Evolutionary conservation across 257 asterid genomes (phyloP).

Genomic region (Echites panduratus): DNA sequence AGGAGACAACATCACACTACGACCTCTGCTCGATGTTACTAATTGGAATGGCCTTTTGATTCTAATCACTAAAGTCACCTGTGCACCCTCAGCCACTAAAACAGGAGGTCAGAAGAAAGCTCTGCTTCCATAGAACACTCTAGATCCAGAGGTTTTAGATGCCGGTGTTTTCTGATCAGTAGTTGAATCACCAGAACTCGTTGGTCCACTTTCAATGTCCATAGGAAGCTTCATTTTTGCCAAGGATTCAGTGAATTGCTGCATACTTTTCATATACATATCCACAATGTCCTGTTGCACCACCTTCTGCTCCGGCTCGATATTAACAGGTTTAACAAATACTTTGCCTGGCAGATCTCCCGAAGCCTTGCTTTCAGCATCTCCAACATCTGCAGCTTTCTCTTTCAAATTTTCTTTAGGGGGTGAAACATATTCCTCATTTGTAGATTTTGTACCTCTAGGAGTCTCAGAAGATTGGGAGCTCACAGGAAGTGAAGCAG

Average conservation of each 20-base stretch:
- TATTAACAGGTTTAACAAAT: conserved; percentile 42
- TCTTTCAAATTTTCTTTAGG: conserved; percentile 38
- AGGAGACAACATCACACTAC: conserved; percentile 20
- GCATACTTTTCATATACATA: conserved; percentile 99
- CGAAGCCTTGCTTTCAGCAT: conserved; percentile 36
- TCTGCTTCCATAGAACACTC: conserved; percentile 92
- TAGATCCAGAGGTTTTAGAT: conserved; percentile 67
- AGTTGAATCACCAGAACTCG: conserved; percentile 71
- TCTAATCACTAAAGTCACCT: conserved; percentile 52
- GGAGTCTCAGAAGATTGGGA: conserved; percentile 47
- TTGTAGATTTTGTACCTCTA: conserved; percentile 28
- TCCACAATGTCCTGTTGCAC: conserved; percentile 96
- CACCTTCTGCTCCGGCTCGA: conserved; percentile 65
- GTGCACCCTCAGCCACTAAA: conserved; percentile 22
- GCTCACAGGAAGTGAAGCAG: conserved; percentile 40
- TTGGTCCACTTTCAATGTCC: conserved; percentile 67
- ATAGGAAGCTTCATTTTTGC: conserved; percentile 95
- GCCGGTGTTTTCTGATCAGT: conserved; percentile 66
- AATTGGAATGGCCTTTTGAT: conserved; percentile 16
- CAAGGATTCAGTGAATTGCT: conserved; percentile 84
- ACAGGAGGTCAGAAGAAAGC: conserved; percentile 77
- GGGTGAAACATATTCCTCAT: conserved; percentile 37
- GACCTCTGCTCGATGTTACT: conserved; percentile 8
- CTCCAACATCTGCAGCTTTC: conserved; percentile 27
- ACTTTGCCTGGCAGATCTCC: conserved; percentile 24